These are phyloP conservation scores for Trametes punicea DNA, from an alignment of 768 basidiomycete species.

Conservation along the genomic window DNA sequence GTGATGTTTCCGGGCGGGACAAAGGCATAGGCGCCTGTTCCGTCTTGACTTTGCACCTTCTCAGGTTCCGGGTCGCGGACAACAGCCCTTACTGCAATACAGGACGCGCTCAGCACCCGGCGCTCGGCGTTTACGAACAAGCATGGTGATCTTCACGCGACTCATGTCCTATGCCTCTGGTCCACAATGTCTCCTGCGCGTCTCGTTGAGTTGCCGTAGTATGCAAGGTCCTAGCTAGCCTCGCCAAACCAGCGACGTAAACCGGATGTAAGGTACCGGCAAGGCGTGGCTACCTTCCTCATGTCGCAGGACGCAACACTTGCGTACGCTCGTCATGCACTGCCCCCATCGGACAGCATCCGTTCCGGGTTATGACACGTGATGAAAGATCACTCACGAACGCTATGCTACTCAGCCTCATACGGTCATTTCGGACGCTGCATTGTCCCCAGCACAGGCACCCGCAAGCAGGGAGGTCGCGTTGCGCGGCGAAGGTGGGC, in stretches of 20 bases:
- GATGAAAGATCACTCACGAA: conserved; percentile 17
- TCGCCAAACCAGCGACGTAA: background rate
- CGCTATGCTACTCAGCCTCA: conserved; percentile 17
- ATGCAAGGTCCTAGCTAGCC: too few species aligned
- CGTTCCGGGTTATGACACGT: conserved; percentile 14
- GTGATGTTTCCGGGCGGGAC: too few species aligned
- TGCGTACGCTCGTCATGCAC: background rate
- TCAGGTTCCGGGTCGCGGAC: too few species aligned
- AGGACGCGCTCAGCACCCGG: too few species aligned
- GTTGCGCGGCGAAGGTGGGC: background rate
- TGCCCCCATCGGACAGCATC: conserved; percentile 10
- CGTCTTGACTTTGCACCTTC: too few species aligned
- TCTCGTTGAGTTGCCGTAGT: background rate
- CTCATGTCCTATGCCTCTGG: background rate
- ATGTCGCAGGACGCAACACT: background rate
- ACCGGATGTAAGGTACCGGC: background rate
- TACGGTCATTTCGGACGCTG: background rate
- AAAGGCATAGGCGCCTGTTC: too few species aligned
- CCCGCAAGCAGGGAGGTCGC: background rate
- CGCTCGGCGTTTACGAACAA: too few species aligned
- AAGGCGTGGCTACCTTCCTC: background rate
- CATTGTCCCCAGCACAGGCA: background rate
- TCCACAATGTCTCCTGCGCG: background rate
- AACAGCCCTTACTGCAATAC: too few species aligned
- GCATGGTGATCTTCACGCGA: background rate